These are phyloP conservation scores for Penicillium bialowiezense DNA, from an alignment of 495 filamentous ascomycete genomes.

Conservation along the genomic window DNA sequence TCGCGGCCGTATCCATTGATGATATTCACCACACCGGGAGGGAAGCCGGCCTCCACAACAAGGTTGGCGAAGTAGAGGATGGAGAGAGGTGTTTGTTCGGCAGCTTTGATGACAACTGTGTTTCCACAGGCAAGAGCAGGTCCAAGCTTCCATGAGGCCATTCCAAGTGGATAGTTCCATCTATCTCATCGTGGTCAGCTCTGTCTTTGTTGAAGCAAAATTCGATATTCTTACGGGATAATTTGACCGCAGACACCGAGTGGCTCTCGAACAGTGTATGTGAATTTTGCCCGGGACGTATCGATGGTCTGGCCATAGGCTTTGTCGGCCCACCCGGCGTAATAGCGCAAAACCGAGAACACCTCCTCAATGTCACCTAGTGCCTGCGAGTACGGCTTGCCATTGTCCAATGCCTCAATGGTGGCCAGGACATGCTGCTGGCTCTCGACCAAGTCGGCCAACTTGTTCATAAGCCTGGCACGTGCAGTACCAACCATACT, in stretches of 20 bases:
- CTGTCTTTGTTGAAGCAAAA: too few relatives aligned
- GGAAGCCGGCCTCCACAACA: slow-evolving; percentile 55
- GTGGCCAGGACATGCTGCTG: slow-evolving; percentile 71
- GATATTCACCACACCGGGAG: slow-evolving; percentile 87
- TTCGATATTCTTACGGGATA: too few relatives aligned
- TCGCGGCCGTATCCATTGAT: slow-evolving; percentile 75
- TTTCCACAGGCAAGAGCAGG: slow-evolving; percentile 48
- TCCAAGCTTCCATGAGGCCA: slow-evolving; percentile 89
- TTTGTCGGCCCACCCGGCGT: slow-evolving; percentile 85
- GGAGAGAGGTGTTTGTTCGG: slow-evolving; percentile 26
- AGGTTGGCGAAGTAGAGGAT: slow-evolving; percentile 73
- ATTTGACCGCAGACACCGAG: slow-evolving; percentile 86
- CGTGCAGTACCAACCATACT: slow-evolving; percentile 66
- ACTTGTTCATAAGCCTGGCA: slow-evolving; percentile 66
- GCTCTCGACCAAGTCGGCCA: slow-evolving; percentile 65
- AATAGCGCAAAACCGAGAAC: slow-evolving; percentile 67
- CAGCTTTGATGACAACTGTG: too few relatives aligned
- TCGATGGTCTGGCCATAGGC: slow-evolving; percentile 44
- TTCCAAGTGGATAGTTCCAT: slow-evolving; percentile 37
- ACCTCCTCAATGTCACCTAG: slow-evolving; percentile 68
- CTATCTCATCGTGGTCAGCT: too few relatives aligned
- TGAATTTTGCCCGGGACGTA: slow-evolving; percentile 18
- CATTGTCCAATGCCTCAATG: slow-evolving; percentile 90
- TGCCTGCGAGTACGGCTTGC: slow-evolving; percentile 19
- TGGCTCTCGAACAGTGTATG: slow-evolving; percentile 84